Conservation (phyloP, 352 stramenopile species). For the Globisporangium cederbergense region DNA sequence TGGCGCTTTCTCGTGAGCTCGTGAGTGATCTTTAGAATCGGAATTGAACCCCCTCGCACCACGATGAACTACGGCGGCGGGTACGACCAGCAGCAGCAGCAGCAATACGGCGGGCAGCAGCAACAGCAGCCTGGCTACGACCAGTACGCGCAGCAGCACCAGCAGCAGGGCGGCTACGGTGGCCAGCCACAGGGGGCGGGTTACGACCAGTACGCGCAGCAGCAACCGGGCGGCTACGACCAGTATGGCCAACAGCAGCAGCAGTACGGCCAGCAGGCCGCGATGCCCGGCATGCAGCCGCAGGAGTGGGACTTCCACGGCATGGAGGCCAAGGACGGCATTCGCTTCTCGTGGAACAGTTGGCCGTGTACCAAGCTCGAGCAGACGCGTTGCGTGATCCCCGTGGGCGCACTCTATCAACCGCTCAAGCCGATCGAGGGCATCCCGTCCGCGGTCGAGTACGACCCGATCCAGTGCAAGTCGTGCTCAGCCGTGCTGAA, state of each 20-base stretch:
- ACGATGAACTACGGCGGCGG: constrained; percentile 46
- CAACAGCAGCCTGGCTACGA: constrained; percentile 24
- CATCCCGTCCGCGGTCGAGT: constrained; percentile 92
- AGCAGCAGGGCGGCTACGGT: constrained; percentile 28
- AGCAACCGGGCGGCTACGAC: constrained; percentile 31
- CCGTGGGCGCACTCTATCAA: constrained; percentile 92
- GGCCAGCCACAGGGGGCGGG: constrained; percentile 40
- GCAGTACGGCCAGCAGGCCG: constrained; percentile 31
- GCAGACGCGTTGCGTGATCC: constrained; percentile 97
- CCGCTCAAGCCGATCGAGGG: constrained; percentile 97
- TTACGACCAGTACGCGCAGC: constrained; percentile 35
- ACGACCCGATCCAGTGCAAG: constrained; percentile 99
- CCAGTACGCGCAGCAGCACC: constrained; percentile 32
- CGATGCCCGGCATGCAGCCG: constrained; percentile 61
- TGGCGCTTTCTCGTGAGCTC: not conserved
- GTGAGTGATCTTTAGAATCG: not conserved
- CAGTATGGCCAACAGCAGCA: constrained; percentile 40
- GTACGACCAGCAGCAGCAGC: constrained; percentile 29
- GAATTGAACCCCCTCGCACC: not conserved
- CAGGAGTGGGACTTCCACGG: constrained; percentile 86
- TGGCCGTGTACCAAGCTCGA: constrained; percentile 98
- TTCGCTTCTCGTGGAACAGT: constrained; percentile 98
- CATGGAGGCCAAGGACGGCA: constrained; percentile 88
- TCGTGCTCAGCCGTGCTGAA: constrained; percentile 97
- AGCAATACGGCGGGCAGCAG: constrained; percentile 10